These are phyloP conservation scores for Entomortierella beljakovae DNA, from an alignment of 192 early-diverging fungal genomes.

Conservation along the genomic window DNA sequence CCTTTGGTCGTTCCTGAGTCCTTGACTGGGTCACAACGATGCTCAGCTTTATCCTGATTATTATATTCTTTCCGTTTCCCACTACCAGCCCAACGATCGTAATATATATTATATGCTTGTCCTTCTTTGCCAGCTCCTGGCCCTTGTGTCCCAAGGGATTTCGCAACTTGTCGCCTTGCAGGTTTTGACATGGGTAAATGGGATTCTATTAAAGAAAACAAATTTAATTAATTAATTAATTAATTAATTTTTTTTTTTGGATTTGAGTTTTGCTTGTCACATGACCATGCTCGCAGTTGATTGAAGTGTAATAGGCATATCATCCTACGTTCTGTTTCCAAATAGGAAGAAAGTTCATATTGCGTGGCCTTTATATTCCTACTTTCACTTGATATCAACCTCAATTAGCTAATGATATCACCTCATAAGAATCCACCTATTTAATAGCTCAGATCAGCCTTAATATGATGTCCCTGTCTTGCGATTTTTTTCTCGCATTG, in stretches of 20 bases:
- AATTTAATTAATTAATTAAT: background rate
- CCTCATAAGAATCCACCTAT: too few species aligned
- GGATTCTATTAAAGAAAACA: background rate
- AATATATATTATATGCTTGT: conserved; percentile 58
- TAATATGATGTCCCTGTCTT: too few species aligned
- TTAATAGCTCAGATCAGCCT: too few species aligned
- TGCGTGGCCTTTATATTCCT: too few species aligned
- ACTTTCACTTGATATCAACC: too few species aligned
- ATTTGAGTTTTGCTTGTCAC: background rate
- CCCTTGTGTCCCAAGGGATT: conserved; percentile 23
- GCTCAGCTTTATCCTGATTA: conserved; percentile 66
- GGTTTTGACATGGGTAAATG: conserved; percentile 17
- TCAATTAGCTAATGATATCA: too few species aligned
- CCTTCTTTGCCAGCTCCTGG: conserved; percentile 11
- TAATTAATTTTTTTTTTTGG: background rate
- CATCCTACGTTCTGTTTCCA: too few species aligned
- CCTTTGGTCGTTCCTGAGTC: conserved; percentile 80
- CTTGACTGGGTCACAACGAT: conserved; percentile 68
- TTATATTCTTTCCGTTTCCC: background rate
- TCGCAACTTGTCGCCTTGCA: conserved; percentile 43
- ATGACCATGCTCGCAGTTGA: too few species aligned
- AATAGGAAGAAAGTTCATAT: too few species aligned
- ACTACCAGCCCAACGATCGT: conserved; percentile 52
- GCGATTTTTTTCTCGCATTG: too few species aligned
- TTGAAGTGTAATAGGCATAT: too few species aligned